Evolutionary conservation across 768 basidiomycete species (phyloP).

Genomic region (Phanerodontia chrysosporium): DNA sequence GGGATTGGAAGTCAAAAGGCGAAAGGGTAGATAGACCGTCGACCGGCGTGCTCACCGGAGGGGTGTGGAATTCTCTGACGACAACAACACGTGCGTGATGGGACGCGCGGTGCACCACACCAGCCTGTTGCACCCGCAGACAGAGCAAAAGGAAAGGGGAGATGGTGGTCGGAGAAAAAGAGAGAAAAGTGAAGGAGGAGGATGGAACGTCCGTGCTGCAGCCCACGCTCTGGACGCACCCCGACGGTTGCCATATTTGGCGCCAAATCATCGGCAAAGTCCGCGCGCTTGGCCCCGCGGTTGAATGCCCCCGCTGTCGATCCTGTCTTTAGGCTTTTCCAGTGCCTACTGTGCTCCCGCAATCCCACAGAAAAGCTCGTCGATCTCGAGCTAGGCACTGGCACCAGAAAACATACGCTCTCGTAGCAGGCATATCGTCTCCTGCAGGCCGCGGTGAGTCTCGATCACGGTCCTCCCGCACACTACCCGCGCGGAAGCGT

Average conservation of each 20-base stretch:
- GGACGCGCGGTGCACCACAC: not conserved
- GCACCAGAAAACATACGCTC: not conserved
- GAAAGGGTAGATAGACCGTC: not conserved
- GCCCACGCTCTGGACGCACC: not conserved
- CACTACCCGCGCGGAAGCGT: not conserved
- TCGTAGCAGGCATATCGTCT: too few relatives aligned
- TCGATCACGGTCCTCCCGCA: not conserved
- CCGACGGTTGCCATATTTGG: constrained; percentile 5
- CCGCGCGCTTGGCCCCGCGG: not conserved
- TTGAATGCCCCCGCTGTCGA: not conserved
- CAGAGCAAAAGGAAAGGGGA: constrained; percentile 1
- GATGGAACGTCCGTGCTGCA: not conserved
- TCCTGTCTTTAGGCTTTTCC: not conserved
- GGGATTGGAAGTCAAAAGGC: not conserved
- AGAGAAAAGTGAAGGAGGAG: not conserved
- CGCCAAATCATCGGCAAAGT: constrained; percentile 4
- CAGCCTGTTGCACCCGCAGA: not conserved
- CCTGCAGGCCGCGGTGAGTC: not conserved
- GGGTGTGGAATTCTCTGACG: constrained; percentile 12
- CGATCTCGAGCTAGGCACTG: too few relatives aligned
- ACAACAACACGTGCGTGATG: constrained; percentile 15
- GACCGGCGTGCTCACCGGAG: constrained; percentile 10
- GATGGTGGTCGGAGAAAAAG: constrained; percentile 1
- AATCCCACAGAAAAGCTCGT: not conserved
- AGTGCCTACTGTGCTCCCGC: not conserved